Base-by-base conservation (phyloP, 2,329 filamentous ascomycete genomes). In the Coniella vitis region DNA sequence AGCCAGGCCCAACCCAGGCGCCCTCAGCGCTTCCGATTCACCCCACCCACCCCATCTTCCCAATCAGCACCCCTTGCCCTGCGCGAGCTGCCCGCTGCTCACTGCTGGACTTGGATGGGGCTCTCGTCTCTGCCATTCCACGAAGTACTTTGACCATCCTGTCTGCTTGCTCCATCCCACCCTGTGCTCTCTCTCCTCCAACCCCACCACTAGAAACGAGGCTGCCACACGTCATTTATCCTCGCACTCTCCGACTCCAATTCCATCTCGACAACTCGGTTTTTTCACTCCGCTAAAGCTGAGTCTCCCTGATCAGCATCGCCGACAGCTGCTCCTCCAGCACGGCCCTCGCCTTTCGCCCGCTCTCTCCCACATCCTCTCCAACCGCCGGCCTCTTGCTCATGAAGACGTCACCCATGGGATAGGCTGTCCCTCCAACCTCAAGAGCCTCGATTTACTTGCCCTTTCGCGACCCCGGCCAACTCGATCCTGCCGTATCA, bases 381-480 rank as follows among this genome's bases (percentile, higher is more conserved):
- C 4, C 35, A 49, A 5, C 38, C 46, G 36, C 25, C 36, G 34
- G 37, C 50, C 42, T 46, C 39, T 45, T 47, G 34, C 48, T 38
- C 39, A 53, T 53, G 51, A 53, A 42, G 48, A 36, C 40, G 39
- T 46, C 34, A 47, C 45, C 34, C 20, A 32, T 49, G 51, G 44
- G 44, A 51, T 53, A 53, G 51, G 51, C 48, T 32, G 35, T 39
- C 32, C 37, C 17, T 48, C 49, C 41, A 41, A 40, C 21, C 38
- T 20, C 45, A 10, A 32, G n/a, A 21, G n/a, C 37, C 17, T 13
- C 19, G 14, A 5, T 10, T 13, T 22, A 10, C 21, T 10, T 29
- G 4, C 20, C 19, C 14, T n/a, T 17, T 25, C 22, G 38, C 21
- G n/a, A 22, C 17, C 43, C 39, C 44, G 20, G 25, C 10, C 25